Percentiles rank a stretch among this genome's conserved stretches.
These are phyloP conservation scores for Volvox carteri DNA, from an alignment of 163 green algal genomes.

Conservation along the genomic window DNA sequence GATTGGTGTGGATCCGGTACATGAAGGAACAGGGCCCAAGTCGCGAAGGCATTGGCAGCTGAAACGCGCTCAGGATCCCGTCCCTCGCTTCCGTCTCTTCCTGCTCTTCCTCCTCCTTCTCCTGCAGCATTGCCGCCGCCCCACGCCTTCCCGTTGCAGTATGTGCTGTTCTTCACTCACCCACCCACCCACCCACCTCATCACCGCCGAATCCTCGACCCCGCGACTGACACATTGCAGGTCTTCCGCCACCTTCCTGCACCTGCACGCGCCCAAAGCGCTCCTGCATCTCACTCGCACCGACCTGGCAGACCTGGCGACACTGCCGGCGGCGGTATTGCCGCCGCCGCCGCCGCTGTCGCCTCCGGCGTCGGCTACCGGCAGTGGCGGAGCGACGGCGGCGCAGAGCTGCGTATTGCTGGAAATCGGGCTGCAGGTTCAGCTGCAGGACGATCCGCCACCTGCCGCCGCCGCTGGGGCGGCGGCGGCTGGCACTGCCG, in stretches of 20 bases:
- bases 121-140: too few relatives aligned
- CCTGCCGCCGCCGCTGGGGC: not conserved
- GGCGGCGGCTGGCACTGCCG: not conserved
- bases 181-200: too few relatives aligned
- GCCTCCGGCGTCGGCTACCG: not conserved
- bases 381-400: not conserved
- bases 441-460: constrained; percentile 25
- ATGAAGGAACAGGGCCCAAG: too few relatives aligned
- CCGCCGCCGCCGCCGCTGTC: not conserved
- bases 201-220: too few relatives aligned
- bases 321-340: not conserved
- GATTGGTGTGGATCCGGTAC: too few relatives aligned
- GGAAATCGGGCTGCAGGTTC: constrained; percentile 11
- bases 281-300: constrained; percentile 24
- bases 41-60: too few relatives aligned
- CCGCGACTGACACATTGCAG: too few relatives aligned
- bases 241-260: constrained; percentile 44
- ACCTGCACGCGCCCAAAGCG: constrained; percentile 32
- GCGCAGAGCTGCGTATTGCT: constrained; percentile 30
- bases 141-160: too few relatives aligned
- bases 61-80: too few relatives aligned
- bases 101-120: too few relatives aligned
- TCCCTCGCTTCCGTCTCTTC: too few relatives aligned
- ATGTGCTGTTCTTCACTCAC: too few relatives aligned
- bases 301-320: constrained; percentile 31